These are phyloP conservation scores for Malassezia japonica DNA, from an alignment of 1,284 basidiomycete species.

Conservation along the genomic window DNA sequence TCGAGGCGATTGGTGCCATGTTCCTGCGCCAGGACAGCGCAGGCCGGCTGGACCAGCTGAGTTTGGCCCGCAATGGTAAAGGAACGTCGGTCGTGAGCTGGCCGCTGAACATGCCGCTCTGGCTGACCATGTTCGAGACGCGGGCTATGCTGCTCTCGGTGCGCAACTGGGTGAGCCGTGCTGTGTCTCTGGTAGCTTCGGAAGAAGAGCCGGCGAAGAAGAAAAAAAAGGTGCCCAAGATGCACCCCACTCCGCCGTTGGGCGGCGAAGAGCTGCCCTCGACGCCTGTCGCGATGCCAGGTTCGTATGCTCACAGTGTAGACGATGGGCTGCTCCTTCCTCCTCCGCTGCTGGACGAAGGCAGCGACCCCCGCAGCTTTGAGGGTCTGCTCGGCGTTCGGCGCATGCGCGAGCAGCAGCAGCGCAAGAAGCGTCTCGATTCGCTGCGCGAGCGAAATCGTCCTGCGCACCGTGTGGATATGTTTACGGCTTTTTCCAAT, in stretches of 20 bases:
- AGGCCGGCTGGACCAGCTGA: conserved; percentile 29
- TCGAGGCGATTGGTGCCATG: conserved; percentile 40
- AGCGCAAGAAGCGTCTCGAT: conserved; percentile 29
- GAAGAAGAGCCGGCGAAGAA: not conserved
- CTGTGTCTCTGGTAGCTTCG: not conserved
- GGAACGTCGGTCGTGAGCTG: not conserved
- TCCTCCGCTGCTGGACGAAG: conserved; percentile 37
- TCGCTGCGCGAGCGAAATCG: conserved; percentile 33
- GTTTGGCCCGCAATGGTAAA: conserved; percentile 15
- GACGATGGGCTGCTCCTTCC: conserved; percentile 40
- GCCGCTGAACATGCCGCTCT: not conserved
- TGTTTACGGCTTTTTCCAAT: conserved; percentile 37
- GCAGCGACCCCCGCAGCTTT: conserved; percentile 29
- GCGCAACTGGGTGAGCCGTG: not conserved
- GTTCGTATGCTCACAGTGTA: conserved; percentile 32
- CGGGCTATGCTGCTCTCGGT: not conserved
- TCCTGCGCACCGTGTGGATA: conserved; percentile 38
- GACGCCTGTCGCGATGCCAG: conserved; percentile 42
- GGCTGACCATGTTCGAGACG: conserved; percentile 1
- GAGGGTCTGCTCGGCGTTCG: conserved; percentile 38
- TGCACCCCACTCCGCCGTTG: too few species aligned
- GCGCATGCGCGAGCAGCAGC: conserved; percentile 35
- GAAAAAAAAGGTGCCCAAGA: too few species aligned
- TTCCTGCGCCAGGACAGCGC: conserved; percentile 32
- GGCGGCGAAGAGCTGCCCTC: conserved; percentile 24